Percentiles rank a stretch among this genome's conserved stretches.
Conservation (phyloP, 1,139 yeast genomes). For the Entelexis paramagnoliae region DNA sequence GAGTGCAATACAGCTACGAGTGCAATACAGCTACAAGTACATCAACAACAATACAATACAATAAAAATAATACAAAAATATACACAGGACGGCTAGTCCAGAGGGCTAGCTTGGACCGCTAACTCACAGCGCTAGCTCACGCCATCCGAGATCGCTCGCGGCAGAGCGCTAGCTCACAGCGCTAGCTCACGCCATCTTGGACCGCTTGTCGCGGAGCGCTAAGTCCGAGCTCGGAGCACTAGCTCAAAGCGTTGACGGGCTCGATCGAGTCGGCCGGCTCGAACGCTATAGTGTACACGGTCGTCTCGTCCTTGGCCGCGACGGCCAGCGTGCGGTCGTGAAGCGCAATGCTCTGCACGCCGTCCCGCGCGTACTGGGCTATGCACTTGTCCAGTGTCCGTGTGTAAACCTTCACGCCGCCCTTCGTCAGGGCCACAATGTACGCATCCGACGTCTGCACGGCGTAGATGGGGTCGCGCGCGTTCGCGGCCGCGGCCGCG, state of each 20-base stretch:
- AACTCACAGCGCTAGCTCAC: too few species aligned
- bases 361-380: not conserved
- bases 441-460: slow-evolving; percentile 38
- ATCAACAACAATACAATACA: not conserved
- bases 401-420: slow-evolving; percentile 3
- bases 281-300: not conserved
- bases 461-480: slow-evolving; percentile 36
- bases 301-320: slow-evolving; percentile 3
- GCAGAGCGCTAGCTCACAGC: too few species aligned
- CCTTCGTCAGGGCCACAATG: slow-evolving; percentile 34
- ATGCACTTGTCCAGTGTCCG: not conserved
- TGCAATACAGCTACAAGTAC: too few species aligned
- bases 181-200: too few species aligned
- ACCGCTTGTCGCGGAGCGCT: too few species aligned
- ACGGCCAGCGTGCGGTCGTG: slow-evolving; percentile 9
- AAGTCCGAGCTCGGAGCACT: too few species aligned
- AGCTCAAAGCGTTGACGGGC: not conserved
- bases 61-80: not conserved
- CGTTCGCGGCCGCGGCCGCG: slow-evolving; percentile 45
- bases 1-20: too few species aligned
- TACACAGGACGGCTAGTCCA: too few species aligned
- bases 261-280: not conserved
- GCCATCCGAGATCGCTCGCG: too few species aligned
- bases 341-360: slow-evolving; percentile 9
- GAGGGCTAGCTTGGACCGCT: too few species aligned